A percentile compares a stretch with the other conserved stretches of the same genome.
phyloP scores from a whole-genome alignment of 2,329 filamentous ascomycete species.

The Dryadomyces sulphureus region DNA sequence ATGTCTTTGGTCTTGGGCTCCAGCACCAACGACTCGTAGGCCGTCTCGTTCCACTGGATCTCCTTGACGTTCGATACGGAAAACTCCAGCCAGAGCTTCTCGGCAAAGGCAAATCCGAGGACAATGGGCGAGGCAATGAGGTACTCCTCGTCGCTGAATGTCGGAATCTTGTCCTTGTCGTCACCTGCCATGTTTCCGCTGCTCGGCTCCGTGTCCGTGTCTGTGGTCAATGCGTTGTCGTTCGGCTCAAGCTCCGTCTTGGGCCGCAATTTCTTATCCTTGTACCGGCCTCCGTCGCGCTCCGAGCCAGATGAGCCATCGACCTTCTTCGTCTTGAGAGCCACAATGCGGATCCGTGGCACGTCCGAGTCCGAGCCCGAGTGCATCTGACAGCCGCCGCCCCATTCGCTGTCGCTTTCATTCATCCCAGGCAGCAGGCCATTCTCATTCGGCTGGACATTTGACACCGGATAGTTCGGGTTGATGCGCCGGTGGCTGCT shows the following conservation, averaged over 20 bases:
- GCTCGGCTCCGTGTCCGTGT: neutral
- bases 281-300: neutral
- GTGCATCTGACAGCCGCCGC: constrained; percentile 18
- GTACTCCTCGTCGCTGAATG: constrained; percentile 71
- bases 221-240: neutral
- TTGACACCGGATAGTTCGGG: constrained; percentile 68
- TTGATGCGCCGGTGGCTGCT: constrained; percentile 71
- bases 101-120: constrained; percentile 72
- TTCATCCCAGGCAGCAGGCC: constrained; percentile 35
- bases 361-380: constrained; percentile 17
- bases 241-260: constrained; percentile 20
- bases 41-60: constrained; percentile 71
- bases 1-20: constrained; percentile 45
- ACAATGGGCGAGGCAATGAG: constrained; percentile 74
- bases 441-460: constrained; percentile 57
- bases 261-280: neutral
- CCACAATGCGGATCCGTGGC: constrained; percentile 22
- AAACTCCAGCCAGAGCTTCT: constrained; percentile 86
- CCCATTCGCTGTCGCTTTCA: constrained; percentile 26
- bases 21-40: constrained; percentile 71
- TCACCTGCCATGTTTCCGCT: constrained; percentile 12
- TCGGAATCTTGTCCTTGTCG: constrained; percentile 22
- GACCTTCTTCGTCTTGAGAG: neutral
- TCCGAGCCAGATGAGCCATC: neutral
- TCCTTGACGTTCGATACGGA: constrained; percentile 64